Base-by-base conservation (phyloP, 352 stramenopile genomes). In the Aphanomyces stellatus region DNA sequence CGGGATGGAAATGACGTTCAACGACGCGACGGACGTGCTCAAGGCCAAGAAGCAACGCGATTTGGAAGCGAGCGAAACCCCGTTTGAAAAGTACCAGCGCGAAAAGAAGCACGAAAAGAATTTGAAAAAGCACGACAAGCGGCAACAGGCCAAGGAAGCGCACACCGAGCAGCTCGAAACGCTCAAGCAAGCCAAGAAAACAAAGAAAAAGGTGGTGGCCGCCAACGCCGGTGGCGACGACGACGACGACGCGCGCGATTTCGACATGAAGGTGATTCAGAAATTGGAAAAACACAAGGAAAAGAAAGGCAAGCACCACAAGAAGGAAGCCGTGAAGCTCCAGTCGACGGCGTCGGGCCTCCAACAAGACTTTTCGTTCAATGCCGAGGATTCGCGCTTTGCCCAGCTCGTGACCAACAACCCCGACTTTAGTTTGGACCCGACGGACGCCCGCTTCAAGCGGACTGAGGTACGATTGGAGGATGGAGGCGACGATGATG, bases 51-150 rank as follows among this genome's bases (percentile, higher is more conserved):
- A 82, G 31, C 79, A 88, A 70, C 82, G 81, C 53, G 86, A 94
- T 42, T 67, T 85, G 2, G 81, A 91, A 57, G 82, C 78, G 13
- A 88, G 85, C 30, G 84, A 91, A 72, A 94, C 86, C 43, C 86
- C 86, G 7, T 94, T 90, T 60, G 86, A 94, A 69, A 77, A 81
- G 1, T 92, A 94, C 69, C 70, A 80, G 62, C 83, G 86, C 35
- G 86, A 92, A 72, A 94, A 91, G 74, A 94, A 94, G 71, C 74
- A 81, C 56, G 74, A 92, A 62, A 92, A 92, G 72, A 94, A 94
- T 72, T 76, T 80, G 57, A 92, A 91, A 65, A 70, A 83, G 69
- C 82, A 91, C 62, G 82, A 92, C 15, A 94, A 94, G 69, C 79
- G 82, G 1, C 31, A 75, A 15, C 61, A 68, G 33, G 76, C 88